Evolutionary conservation across 176 grass and related monocot species (phyloP).

Genomic region (Elaeis guineensis): DNA sequence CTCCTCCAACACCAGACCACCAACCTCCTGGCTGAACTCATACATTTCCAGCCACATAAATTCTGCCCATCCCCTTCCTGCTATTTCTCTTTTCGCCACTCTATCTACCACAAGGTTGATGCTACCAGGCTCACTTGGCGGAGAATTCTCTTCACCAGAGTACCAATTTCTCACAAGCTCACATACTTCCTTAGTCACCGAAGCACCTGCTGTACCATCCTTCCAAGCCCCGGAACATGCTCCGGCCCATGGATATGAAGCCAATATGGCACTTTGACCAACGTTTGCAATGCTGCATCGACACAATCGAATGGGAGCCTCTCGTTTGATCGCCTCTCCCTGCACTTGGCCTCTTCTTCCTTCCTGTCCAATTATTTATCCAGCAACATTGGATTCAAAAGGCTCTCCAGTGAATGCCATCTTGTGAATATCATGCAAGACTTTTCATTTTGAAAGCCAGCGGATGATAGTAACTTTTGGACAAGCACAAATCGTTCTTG

Average conservation of each 20-base stretch:
- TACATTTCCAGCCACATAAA: constrained; percentile 39
- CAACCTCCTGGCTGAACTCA: constrained; percentile 41
- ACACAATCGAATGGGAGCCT: constrained; percentile 61
- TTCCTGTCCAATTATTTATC: constrained; percentile 34
- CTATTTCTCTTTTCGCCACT: constrained; percentile 62
- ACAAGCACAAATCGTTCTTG: constrained; percentile 55
- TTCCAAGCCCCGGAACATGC: constrained; percentile 8
- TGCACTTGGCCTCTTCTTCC: constrained; percentile 22
- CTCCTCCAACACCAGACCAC: constrained; percentile 45
- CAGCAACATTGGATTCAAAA: constrained; percentile 43
- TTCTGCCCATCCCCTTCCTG: constrained; percentile 19
- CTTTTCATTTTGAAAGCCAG: constrained; percentile 37
- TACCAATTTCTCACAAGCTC: constrained; percentile 57
- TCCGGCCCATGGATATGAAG: constrained; percentile 45
- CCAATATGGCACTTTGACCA: constrained; percentile 28
- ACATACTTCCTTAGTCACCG: constrained; percentile 47
- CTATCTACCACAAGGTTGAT: constrained; percentile 45
- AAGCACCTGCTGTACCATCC: constrained; percentile 17
- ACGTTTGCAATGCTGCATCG: constrained; percentile 65
- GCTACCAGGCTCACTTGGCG: constrained; percentile 23
- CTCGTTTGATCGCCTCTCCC: constrained; percentile 32
- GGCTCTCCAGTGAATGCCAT: constrained; percentile 40
- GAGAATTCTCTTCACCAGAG: constrained; percentile 38
- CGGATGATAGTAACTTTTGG: constrained; percentile 44
- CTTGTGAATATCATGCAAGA: neutral